Conservation (phyloP, 2,329 filamentous ascomycete species). For the Penicillium sp. region DNA sequence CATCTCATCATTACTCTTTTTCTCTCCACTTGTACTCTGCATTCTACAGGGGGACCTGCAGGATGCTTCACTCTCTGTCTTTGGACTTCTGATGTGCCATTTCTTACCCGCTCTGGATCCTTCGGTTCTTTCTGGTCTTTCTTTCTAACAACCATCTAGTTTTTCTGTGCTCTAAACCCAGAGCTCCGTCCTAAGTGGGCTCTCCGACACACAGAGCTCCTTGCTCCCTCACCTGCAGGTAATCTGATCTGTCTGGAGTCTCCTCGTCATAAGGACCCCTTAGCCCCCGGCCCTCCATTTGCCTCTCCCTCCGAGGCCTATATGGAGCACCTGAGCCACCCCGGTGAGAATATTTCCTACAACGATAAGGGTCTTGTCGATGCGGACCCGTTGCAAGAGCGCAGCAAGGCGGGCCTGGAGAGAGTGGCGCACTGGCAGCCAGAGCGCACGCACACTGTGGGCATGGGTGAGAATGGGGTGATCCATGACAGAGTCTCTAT, state of each 20-base stretch:
- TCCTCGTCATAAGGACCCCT: slow-evolving; percentile 64
- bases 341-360: slow-evolving; percentile 63
- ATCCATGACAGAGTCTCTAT: slow-evolving; percentile 40
- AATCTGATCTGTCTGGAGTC: slow-evolving; percentile 66
- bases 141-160: slow-evolving; percentile 37
- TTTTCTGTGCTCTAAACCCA: slow-evolving; percentile 55
- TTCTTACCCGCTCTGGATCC: not conserved
- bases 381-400: slow-evolving; percentile 44
- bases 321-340: slow-evolving; percentile 61
- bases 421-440: slow-evolving; percentile 52
- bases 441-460: slow-evolving; percentile 50
- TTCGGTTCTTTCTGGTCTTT: not conserved
- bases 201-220: slow-evolving; percentile 48
- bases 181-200: slow-evolving; percentile 54
- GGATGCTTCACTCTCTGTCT: not conserved
- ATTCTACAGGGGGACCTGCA: not conserved
- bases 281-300: slow-evolving; percentile 65
- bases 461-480: slow-evolving; percentile 40
- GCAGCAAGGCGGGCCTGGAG: slow-evolving; percentile 35
- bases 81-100: not conserved
- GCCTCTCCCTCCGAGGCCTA: slow-evolving; percentile 64
- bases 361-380: slow-evolving; percentile 48
- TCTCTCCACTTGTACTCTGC: not conserved
- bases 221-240: slow-evolving; percentile 44
- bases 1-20: not conserved